These are phyloP conservation scores for Allium sativum DNA, from an alignment of 106 monocot genomes.

Conservation along the genomic window DNA sequence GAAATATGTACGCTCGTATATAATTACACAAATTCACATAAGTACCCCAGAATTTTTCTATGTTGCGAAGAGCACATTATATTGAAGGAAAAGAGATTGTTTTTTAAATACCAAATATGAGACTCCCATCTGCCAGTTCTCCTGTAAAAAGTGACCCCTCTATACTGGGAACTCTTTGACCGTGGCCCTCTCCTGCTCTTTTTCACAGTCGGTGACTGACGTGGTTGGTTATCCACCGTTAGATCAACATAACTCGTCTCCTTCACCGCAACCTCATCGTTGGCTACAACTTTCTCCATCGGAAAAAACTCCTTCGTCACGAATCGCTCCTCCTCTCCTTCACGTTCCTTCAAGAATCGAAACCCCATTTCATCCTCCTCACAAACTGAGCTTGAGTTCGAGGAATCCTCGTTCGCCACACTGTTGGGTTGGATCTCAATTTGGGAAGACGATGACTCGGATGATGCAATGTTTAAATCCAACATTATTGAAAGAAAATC, in stretches of 20 bases:
- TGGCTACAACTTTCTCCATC: too few relatives aligned
- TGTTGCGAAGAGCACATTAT: too few relatives aligned
- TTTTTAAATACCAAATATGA: constrained; percentile 50
- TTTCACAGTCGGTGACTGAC: constrained; percentile 32
- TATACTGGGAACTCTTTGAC: constrained; percentile 74
- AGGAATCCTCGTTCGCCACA: constrained; percentile 33
- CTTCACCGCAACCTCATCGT: constrained; percentile 1
- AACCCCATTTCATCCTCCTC: constrained; percentile 22
- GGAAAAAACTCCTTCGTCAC: constrained; percentile 1
- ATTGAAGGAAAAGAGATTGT: too few relatives aligned
- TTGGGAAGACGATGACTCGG: constrained; percentile 13
- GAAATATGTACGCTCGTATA: too few relatives aligned
- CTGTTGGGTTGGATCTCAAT: not conserved
- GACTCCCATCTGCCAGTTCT: constrained; percentile 90
- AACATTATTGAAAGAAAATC: constrained; percentile 4
- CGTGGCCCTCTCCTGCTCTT: constrained; percentile 78
- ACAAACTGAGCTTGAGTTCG: constrained; percentile 61
- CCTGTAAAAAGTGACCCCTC: constrained; percentile 81
- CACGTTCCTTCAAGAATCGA: constrained; percentile 25
- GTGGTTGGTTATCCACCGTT: constrained; percentile 11
- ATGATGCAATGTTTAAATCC: constrained; percentile 14
- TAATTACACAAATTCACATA: too few relatives aligned
- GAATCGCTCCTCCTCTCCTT: constrained; percentile 9
- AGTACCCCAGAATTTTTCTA: too few relatives aligned
- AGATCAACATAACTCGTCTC: constrained; percentile 37